These are phyloP conservation scores for Trypanosoma vivax DNA, from an alignment of 208 protist species.

Conservation along the genomic window DNA sequence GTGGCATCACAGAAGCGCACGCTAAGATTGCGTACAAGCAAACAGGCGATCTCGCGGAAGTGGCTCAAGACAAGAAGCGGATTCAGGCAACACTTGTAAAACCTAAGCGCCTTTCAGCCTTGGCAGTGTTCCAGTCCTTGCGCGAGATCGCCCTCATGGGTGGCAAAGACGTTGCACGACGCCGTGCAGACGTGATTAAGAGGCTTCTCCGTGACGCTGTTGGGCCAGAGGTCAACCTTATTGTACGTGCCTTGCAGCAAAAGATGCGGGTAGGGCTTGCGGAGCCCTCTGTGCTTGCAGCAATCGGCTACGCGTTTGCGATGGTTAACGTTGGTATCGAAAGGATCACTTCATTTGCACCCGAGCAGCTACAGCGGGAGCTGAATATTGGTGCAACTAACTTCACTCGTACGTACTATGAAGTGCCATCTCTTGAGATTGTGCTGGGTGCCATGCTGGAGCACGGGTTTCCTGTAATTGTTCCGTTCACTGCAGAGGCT, in stretches of 20 bases:
- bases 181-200: slow-evolving; percentile 92
- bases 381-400: slow-evolving; percentile 51
- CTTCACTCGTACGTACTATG: slow-evolving; percentile 68
- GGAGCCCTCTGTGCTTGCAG: slow-evolving; percentile 92
- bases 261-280: slow-evolving; percentile 98
- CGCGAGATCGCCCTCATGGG: slow-evolving; percentile 86
- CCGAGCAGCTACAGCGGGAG: slow-evolving; percentile 53
- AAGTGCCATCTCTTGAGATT: slow-evolving; percentile 82
- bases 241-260: slow-evolving; percentile 95
- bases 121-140: slow-evolving; percentile 85
- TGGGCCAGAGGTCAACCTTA: slow-evolving; percentile 91
- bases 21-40: slow-evolving; percentile 86
- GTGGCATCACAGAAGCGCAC: slow-evolving; percentile 81
- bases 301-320: slow-evolving; percentile 92
- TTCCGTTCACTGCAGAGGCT: slow-evolving; percentile 40
- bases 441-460: slow-evolving; percentile 60
- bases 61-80: slow-evolving; percentile 88
- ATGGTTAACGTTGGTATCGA: slow-evolving; percentile 54
- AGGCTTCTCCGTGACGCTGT: slow-evolving; percentile 86
- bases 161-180: slow-evolving; percentile 86
- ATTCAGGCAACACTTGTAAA: slow-evolving; percentile 87
- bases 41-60: slow-evolving; percentile 93
- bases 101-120: slow-evolving; percentile 88
- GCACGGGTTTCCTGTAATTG: slow-evolving; percentile 71
- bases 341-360: slow-evolving; percentile 26